These are phyloP conservation scores for Boehmeria nivea DNA, from an alignment of 306 rosid genomes.

Conservation along the genomic window DNA sequence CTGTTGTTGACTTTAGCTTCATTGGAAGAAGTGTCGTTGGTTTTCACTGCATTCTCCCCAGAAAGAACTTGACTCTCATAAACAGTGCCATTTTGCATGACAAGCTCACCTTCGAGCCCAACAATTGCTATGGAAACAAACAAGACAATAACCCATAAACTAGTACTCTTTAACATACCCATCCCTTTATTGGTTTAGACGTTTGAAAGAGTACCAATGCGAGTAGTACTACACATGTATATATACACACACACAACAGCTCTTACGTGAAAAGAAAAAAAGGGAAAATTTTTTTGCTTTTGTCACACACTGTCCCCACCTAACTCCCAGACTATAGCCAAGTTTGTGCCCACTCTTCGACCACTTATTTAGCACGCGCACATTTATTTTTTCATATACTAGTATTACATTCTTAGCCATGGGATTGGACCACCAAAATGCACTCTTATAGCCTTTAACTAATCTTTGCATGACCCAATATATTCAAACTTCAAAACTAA, in stretches of 20 bases:
- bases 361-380: constrained; percentile 23
- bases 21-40: constrained; percentile 10
- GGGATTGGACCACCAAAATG: too few relatives aligned
- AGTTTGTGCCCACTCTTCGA: constrained; percentile 18
- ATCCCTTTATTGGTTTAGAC: neutral
- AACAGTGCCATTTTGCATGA: constrained; percentile 17
- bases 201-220: neutral
- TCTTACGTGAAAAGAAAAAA: too few relatives aligned
- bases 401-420: neutral
- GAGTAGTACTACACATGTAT: too few relatives aligned
- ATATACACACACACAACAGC: too few relatives aligned
- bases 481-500: too few relatives aligned
- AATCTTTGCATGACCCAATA: too few relatives aligned
- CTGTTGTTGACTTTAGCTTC: constrained; percentile 19
- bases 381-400: neutral
- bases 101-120: constrained; percentile 28
- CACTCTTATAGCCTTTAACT: too few relatives aligned
- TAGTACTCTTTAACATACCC: constrained; percentile 10
- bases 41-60: constrained; percentile 19
- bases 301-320: constrained; percentile 52
- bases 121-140: constrained; percentile 24
- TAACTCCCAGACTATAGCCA: neutral
- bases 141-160: constrained; percentile 19
- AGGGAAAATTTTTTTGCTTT: constrained; percentile 10
- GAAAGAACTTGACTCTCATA: constrained; percentile 8